These are phyloP conservation scores for Chalara sp. DNA, from an alignment of 2,329 filamentous ascomycete genomes.

Conservation along the genomic window DNA sequence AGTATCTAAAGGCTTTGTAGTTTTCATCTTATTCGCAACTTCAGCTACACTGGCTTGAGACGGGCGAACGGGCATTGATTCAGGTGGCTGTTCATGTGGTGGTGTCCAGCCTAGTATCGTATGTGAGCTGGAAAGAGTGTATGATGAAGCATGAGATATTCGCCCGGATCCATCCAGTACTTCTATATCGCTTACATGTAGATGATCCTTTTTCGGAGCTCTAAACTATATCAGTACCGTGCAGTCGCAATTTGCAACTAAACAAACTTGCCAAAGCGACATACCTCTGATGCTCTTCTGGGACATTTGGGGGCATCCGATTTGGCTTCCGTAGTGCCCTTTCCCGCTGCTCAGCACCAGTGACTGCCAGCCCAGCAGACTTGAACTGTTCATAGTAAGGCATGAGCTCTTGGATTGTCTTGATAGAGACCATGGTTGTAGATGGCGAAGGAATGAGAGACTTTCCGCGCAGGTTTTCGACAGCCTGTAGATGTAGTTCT, in stretches of 20 bases:
- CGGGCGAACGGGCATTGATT: background rate
- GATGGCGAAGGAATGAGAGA: conserved; percentile 22
- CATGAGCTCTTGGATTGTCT: conserved; percentile 45
- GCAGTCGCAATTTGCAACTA: no score
- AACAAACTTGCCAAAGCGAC: no score
- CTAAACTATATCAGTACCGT: no score
- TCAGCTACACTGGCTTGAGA: no score
- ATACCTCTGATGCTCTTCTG: no score
- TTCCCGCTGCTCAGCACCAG: conserved; percentile 38
- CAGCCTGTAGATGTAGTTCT: conserved; percentile 34
- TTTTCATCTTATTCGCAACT: no score
- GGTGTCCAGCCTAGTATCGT: conserved; percentile 18
- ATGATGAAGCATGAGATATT: conserved; percentile 2
- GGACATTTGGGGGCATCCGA: no score
- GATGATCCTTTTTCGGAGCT: no score
- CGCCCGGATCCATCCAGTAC: no score
- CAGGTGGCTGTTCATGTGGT: conserved; percentile 9
- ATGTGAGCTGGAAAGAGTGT: conserved; percentile 13
- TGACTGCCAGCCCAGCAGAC: conserved; percentile 48
- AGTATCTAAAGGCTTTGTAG: no score
- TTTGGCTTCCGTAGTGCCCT: background rate
- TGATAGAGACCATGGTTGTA: conserved; percentile 31
- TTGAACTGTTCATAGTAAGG: conserved; percentile 48
- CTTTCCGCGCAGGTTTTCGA: conserved; percentile 31
- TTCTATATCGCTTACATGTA: no score